phyloP scores from a whole-genome alignment of 148 eudicot species.

The Dianthus caryophyllus region DNA sequence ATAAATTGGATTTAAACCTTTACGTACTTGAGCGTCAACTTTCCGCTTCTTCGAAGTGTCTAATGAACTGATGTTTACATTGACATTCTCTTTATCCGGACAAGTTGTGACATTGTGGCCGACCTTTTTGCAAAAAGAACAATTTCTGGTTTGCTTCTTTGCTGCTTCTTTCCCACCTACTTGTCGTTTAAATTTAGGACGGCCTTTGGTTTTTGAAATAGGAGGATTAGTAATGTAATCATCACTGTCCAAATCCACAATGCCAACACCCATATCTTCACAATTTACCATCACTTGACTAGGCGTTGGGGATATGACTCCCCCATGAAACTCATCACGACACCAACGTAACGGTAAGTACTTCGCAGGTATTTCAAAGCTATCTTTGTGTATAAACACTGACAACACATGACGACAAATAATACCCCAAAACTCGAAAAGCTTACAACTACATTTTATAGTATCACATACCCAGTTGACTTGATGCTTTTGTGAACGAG shows the following conservation, averaged over 20 bases:
- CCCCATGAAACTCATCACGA: not conserved
- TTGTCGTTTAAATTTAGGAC: constrained; percentile 6
- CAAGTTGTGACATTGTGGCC: constrained; percentile 15
- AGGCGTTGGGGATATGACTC: no score
- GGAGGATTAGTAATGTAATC: not conserved
- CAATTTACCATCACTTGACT: not conserved
- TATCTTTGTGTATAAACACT: no score
- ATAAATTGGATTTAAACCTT: constrained; percentile 1
- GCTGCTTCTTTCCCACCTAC: constrained; percentile 21
- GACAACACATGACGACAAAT: constrained; percentile 1
- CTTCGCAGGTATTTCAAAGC: not conserved
- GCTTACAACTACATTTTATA: not conserved
- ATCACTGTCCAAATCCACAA: no score
- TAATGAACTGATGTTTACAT: not conserved
- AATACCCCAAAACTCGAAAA: constrained; percentile 3
- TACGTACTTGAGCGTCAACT: not conserved
- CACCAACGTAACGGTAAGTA: constrained; percentile 1
- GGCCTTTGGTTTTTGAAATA: constrained; percentile 23
- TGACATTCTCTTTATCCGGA: constrained; percentile 7
- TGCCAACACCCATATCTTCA: not conserved
- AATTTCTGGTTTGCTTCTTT: not conserved
- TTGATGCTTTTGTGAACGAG: not conserved
- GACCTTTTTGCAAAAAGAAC: constrained; percentile 10
- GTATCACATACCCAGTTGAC: not conserved
- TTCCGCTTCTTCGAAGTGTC: not conserved